phyloP scores from a whole-genome alignment of 306 rosid species.

The Astragalus glycyphyllos region DNA sequence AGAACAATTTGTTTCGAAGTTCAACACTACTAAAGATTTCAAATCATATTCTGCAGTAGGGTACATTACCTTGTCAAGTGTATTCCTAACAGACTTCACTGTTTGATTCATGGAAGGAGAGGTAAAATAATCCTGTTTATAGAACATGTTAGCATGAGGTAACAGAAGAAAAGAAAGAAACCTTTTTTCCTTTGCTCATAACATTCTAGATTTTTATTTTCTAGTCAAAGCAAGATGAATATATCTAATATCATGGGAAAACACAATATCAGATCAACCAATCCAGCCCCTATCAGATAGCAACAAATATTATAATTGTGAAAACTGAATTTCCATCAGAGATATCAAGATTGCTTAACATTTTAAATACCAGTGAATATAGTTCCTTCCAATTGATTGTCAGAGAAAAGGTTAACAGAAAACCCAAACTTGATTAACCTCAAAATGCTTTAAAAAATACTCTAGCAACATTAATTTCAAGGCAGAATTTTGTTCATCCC shows the following conservation, averaged over 20 bases:
- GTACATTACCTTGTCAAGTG: constrained; percentile 78
- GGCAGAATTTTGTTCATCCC: background rate
- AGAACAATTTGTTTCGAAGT: constrained; percentile 26
- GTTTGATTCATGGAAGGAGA: constrained; percentile 90
- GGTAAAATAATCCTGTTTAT: constrained; percentile 76
- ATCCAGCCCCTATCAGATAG: constrained; percentile 26
- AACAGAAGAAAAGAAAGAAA: constrained; percentile 13
- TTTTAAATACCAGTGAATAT: background rate
- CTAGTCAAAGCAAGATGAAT: constrained; percentile 23
- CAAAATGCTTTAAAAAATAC: background rate
- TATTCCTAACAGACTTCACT: constrained; percentile 73
- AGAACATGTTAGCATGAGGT: background rate
- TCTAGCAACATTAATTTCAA: background rate
- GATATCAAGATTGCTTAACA: constrained; percentile 5
- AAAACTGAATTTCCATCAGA: constrained; percentile 1
- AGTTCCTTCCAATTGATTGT: background rate
- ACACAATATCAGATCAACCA: constrained; percentile 23
- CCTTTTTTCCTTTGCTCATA: background rate
- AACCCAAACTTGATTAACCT: too few species aligned
- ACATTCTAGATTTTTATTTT: constrained; percentile 11
- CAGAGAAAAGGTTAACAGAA: too few species aligned
- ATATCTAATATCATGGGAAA: constrained; percentile 22
- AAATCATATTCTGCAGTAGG: constrained; percentile 30
- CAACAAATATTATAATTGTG: background rate
- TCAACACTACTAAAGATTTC: background rate